Base-by-base conservation (phyloP, 192 early-diverging fungal species). In the Coemansia sp. region DNA sequence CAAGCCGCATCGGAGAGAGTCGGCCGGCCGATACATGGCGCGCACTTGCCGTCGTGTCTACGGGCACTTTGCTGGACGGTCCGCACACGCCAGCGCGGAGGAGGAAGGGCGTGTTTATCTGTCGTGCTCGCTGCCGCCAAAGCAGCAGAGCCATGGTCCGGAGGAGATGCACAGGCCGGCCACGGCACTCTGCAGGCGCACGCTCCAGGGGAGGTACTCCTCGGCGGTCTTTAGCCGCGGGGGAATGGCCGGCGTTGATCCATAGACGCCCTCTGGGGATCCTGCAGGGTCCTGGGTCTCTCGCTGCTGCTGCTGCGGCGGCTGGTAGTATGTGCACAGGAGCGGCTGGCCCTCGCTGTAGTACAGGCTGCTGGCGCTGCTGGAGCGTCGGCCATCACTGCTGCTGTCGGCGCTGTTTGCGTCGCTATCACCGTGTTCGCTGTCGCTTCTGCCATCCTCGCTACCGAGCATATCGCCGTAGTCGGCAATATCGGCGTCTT, bases 311-410 rank as follows among this genome's bases (percentile, higher is more conserved):
- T 4, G 6, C 11, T 5, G 6, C 5, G 29, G 26, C 1, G 50
- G 64, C 17, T 64, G 71, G 52, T 67, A 64, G 52, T 67, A 67
- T 10, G 71, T 64, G 47, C 60, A 61, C 53, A 74, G 42, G 15
- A 74, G 60, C 13, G 71, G 64, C 55, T 60, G 71, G 25, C 71
- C 71, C 48, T 74, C 71, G 52, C 50, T 46, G 43, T 63, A 67
- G 34, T 63, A 62, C 19, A 58, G 9, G 35, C 71, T 74, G 59
- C 71, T 67, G n/a, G n/a, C n/a, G 9, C 46, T 37, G n/a, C 55
- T 55, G 0, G 70, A 64, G 37, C 25, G 30, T n/a, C 51, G 3
- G 45, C 23, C 50, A n/a, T 37, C 40, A 33, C 46, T 42, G 23
- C 39, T 53, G 30, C 35, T 43, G 25, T 28, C 17, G 20, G 39